These are phyloP conservation scores for Boletus vinaceobasis DNA, from an alignment of 768 basidiomycete genomes.

Conservation along the genomic window DNA sequence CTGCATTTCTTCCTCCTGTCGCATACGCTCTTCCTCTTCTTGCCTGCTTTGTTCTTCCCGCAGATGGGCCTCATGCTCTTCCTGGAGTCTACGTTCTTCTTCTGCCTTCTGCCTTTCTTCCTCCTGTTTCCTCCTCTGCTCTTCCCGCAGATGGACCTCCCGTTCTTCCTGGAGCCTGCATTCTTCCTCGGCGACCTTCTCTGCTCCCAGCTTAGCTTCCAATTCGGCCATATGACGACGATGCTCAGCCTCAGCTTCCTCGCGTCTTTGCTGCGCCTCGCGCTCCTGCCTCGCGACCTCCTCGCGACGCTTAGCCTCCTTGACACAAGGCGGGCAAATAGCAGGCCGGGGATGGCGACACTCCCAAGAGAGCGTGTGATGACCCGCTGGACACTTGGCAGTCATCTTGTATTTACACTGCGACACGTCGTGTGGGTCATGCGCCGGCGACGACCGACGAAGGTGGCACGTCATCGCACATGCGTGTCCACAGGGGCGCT, in stretches of 20 bases:
- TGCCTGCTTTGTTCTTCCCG: constrained; percentile 31
- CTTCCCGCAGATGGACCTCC: no score
- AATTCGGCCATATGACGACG: constrained; percentile 38
- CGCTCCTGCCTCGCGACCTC: constrained; percentile 38
- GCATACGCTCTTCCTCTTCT: no score
- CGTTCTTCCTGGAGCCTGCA: no score
- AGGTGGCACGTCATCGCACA: constrained; percentile 65
- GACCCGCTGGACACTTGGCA: constrained; percentile 38
- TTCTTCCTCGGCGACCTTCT: constrained; percentile 1
- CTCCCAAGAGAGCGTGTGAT: constrained; percentile 41
- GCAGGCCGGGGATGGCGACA: constrained; percentile 39
- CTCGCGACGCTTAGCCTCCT: constrained; percentile 36
- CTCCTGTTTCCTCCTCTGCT: no score
- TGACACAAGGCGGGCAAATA: constrained; percentile 44
- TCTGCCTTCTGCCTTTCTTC: no score
- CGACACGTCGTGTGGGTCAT: constrained; percentile 27
- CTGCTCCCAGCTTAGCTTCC: constrained; percentile 12
- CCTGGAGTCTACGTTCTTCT: not conserved
- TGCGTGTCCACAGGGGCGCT: constrained; percentile 33
- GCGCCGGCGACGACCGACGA: constrained; percentile 37
- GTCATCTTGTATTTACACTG: constrained; percentile 37
- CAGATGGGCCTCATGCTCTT: constrained; percentile 30
- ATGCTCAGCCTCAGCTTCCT: constrained; percentile 39
- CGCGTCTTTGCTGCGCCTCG: not conserved
- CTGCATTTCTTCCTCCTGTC: no score